Evolutionary conservation across 2,329 filamentous ascomycete genomes (phyloP), one percentile per base, ranked within the genome.

Genomic region (Fusarium begoniae): DNA sequence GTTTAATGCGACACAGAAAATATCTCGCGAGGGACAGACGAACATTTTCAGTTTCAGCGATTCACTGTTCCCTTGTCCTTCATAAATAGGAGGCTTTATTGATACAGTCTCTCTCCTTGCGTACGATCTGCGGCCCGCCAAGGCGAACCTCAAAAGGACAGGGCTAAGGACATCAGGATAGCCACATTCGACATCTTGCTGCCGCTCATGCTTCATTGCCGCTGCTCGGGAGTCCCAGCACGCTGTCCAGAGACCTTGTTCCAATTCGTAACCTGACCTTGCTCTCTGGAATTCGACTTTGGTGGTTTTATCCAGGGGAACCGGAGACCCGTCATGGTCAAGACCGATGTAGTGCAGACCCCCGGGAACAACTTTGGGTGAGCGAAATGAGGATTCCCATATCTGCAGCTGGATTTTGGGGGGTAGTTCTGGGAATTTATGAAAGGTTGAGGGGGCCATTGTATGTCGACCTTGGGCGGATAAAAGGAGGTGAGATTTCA

Each of bases 321-420:
- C 18, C 3, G 13, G 9, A 7, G 0, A 6, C 8, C 18, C 50
- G 3, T 4, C 13, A 3, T 8, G 3, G 17, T 53, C 17, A 15
- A 53, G n/a, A 18, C n/a, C 32, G 9, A 54, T 54, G 20, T 28
- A 54, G 50, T 54, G 50, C 24, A 54, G 18, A 2, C 50, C 50
- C 20, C 50, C 50, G 18, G 32, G 32, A 11, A 53, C 5, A 10
- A 9, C n/a, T 1, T 37, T 5, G 9, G n/a, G 3, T 38, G 50
- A 15, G 32, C 50, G 50, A 53, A 53, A 26, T 20, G 50, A 37
- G 13, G 6, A 24, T 38, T 53, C 18, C 50, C 50, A 53, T 53
- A 37, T 53, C 50, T 38, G 17, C 7, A 53, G n/a, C 18, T 22
- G 32, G n/a, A 53, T 26, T 22, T 53, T 32, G 0, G 50, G 8